Conservation (phyloP, 805 yeast species). For the Metschnikowia shivogae region DNA sequence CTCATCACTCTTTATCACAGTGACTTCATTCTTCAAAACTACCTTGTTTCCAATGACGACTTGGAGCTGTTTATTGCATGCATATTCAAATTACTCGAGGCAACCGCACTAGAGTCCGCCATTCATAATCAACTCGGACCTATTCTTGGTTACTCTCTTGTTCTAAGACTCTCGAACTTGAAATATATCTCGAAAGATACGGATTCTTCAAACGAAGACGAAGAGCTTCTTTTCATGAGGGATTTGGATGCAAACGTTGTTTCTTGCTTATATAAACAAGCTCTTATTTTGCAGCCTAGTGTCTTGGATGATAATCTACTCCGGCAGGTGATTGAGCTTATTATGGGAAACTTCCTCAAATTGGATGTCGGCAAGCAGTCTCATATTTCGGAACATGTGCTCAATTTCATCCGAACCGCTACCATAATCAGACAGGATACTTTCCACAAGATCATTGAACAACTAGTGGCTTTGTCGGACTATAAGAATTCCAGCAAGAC, state of each 20-base stretch:
- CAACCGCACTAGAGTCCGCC: constrained; percentile 5
- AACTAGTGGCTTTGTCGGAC: constrained; percentile 17
- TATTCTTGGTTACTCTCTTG: constrained; percentile 23
- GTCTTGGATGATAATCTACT: constrained; percentile 31
- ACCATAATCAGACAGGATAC: constrained; percentile 29
- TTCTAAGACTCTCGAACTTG: constrained; percentile 26
- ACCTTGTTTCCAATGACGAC: constrained; percentile 19
- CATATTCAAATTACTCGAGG: constrained; percentile 31
- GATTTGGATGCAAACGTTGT: constrained; percentile 22
- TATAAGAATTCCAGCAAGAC: constrained; percentile 16
- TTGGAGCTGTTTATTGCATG: constrained; percentile 27
- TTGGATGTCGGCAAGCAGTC: constrained; percentile 15
- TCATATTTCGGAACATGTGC: constrained; percentile 23
- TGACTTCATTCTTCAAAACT: constrained; percentile 30
- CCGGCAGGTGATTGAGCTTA: constrained; percentile 28
- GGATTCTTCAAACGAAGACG: constrained; percentile 6
- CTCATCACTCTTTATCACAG: constrained; percentile 25
- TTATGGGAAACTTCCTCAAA: constrained; percentile 29
- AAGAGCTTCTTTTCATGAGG: constrained; percentile 12
- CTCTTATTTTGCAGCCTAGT: constrained; percentile 26
- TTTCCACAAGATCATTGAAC: constrained; percentile 17
- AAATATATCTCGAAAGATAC: constrained; percentile 11
- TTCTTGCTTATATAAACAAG: constrained; percentile 31
- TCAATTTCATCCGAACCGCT: constrained; percentile 34
- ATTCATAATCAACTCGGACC: constrained; percentile 9